Evolutionary conservation across 805 yeast genomes (phyloP).

Genomic region (Ogataea ramenticola): DNA sequence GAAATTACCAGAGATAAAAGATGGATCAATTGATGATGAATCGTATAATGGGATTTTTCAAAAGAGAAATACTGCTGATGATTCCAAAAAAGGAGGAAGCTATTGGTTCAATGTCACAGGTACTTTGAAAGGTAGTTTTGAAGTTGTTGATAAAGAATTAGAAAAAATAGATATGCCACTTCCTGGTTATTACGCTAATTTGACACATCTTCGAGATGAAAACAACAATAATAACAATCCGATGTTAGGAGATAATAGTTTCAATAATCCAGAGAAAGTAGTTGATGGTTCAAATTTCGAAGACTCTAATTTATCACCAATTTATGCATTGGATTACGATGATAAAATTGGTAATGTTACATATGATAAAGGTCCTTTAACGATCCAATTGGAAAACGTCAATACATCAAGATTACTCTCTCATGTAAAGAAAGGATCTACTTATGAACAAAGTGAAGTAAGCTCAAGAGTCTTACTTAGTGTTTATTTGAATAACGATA

Average conservation of each 20-base stretch:
- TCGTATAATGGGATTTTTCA: conserved; percentile 18
- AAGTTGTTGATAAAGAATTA: conserved; percentile 11
- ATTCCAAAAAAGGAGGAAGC: conserved; percentile 9
- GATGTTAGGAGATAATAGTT: conserved; percentile 10
- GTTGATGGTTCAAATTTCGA: background rate
- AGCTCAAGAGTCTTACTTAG: background rate
- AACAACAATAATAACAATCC: too few relatives aligned
- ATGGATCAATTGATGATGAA: conserved; percentile 39
- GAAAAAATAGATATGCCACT: conserved; percentile 21
- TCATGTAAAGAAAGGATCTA: background rate
- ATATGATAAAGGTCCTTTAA: conserved; percentile 1
- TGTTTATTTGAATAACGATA: conserved; percentile 28
- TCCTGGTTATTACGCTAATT: conserved; percentile 19
- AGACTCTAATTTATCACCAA: background rate
- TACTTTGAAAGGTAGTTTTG: conserved; percentile 35
- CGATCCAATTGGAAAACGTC: conserved; percentile 3
- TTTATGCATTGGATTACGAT: background rate
- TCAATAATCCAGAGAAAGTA: background rate
- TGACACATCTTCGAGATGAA: conserved; percentile 9
- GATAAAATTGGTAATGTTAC: background rate
- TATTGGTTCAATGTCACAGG: conserved; percentile 40
- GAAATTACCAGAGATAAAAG: conserved; percentile 20
- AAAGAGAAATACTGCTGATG: background rate
- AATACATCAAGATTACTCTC: background rate
- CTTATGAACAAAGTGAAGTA: background rate